Evolutionary conservation across 805 yeast genomes (phyloP).

Genomic region (Wickerhamiella azymoides): DNA sequence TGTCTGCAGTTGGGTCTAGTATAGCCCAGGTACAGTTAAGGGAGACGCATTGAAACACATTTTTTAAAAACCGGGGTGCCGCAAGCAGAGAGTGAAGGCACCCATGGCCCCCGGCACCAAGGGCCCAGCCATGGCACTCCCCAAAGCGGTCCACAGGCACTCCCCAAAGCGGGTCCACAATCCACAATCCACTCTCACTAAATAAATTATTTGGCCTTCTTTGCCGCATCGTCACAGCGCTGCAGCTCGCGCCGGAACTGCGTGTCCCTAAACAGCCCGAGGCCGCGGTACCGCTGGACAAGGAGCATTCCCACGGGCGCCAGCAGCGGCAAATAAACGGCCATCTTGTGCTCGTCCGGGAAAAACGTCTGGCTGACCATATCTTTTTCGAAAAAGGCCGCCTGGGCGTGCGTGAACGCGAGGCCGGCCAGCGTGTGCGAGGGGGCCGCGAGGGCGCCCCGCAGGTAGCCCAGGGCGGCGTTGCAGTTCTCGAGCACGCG

Average conservation of each 20-base stretch:
- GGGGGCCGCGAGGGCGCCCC: constrained; percentile 24
- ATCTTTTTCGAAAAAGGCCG: constrained; percentile 82
- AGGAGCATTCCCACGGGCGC: constrained; percentile 72
- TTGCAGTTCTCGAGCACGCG: constrained; percentile 47
- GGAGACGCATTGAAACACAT: too few relatives aligned
- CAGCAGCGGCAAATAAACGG: constrained; percentile 78
- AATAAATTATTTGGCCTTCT: not conserved
- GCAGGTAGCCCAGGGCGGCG: constrained; percentile 34
- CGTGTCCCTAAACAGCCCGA: not conserved
- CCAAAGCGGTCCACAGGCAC: too few relatives aligned
- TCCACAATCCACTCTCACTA: not conserved
- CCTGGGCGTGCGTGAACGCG: constrained; percentile 49
- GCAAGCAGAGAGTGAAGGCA: too few relatives aligned
- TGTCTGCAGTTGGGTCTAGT: too few relatives aligned
- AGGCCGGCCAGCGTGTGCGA: constrained; percentile 25
- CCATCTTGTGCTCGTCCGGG: constrained; percentile 91
- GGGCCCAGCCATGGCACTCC: too few relatives aligned
- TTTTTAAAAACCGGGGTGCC: too few relatives aligned
- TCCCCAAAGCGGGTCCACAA: not conserved
- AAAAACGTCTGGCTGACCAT: constrained; percentile 92
- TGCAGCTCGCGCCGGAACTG: constrained; percentile 1
- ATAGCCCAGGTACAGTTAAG: too few relatives aligned
- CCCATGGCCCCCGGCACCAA: too few relatives aligned
- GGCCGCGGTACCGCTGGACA: constrained; percentile 21
- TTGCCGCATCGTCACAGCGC: constrained; percentile 3